Evolutionary conservation across 352 stramenopile species (phyloP), one percentile per base, ranked within the genome.

Genomic region (Pythium brachiatum): DNA sequence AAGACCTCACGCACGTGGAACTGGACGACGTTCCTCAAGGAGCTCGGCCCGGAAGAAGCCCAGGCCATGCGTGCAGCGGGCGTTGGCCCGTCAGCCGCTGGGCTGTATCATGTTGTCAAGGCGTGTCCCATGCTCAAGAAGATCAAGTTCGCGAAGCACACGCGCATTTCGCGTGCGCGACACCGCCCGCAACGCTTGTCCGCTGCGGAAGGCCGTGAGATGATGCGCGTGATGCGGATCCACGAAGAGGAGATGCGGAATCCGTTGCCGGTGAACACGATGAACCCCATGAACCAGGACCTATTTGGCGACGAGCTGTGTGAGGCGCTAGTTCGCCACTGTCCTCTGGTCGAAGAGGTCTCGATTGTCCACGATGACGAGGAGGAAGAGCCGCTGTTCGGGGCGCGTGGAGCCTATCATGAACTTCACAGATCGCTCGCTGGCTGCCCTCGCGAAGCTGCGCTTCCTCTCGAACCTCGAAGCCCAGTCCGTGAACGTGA

Each of bases 401-500:
- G n/a, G n/a, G n/a, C 26, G 47, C 5, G 31, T 55, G 8, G 34
- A 29, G 1, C 27, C 50, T 2, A 60, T 60, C 50, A 60, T 34
- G 52, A 26, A 25, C 15, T 66, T 71, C 20, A 71, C 64, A 0
- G 58, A 71, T 34, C 25, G 23, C 2, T 32, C 43, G 15, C n/a
- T 71, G 39, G 16, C 15, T 1, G 53, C 64, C 7, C 44, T 71
- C 1, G 57, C 50, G 23, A 34, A 36, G 16, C 36, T 71, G 7
- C 57, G 36, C 8, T 31, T n/a, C 12, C 57, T 71, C 8, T 20
- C 1, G 16, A 38, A 27, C 7, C 21, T 54, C 6, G 21, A 59
- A 7, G 16, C 63, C 27, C 57, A 36, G 27, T 36, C 64, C 2
- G 46, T 61, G 9, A 71, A 71, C n/a, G 32, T 62, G 53, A 64